Base-by-base conservation (phyloP, 306 rosid species). In the Quercus variabilis region DNA sequence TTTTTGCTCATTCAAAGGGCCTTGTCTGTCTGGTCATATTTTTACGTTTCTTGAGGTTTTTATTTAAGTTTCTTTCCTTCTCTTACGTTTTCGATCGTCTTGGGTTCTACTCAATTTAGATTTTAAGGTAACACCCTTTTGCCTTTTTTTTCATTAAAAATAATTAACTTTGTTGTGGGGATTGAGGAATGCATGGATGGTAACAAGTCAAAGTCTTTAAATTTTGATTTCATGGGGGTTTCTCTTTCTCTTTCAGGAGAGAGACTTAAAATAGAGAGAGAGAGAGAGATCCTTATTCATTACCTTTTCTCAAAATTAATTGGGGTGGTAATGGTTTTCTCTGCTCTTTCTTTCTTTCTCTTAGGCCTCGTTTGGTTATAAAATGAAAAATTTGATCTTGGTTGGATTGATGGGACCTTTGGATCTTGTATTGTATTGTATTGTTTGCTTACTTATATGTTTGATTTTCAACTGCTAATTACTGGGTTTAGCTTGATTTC, bases 341-440 rank as follows among this genome's bases (percentile, higher is more conserved):
- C 15, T 21, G 60, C 60, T 55, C 21, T 55, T 3, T 55, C 60
- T 58, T 62, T 70, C 63, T 59, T 55, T 70, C 57, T 17, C 31
- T 56, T 72, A 80, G 78, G 21, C 38, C 46, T 74, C 78, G 25
- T 41, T 51, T 10, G 69, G 6, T 73, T 59, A 52, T 6, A 6
- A 6, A 0, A 7, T 0, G 6, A 38, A 38, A 38, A 38, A 38
- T 51, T 43, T 54, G 30, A 58, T 78, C 41, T 72, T 63, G 69
- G 60, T 11, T 67, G 51, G 55, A 21, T 82, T 60, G 70, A 65
- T 49, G 71, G 25, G 46, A 57, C 59, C 52, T 46, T 88, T 88
- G 91, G 90, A 87, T 92, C 89, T 86, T 79, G 79, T 75, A 81
- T 77, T 74, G 55, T 51, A 57, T 58, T 62, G 78, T 25, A 55